These are phyloP conservation scores for Hyphopichia khmerensis DNA, from an alignment of 1,139 yeast species.

Conservation along the genomic window DNA sequence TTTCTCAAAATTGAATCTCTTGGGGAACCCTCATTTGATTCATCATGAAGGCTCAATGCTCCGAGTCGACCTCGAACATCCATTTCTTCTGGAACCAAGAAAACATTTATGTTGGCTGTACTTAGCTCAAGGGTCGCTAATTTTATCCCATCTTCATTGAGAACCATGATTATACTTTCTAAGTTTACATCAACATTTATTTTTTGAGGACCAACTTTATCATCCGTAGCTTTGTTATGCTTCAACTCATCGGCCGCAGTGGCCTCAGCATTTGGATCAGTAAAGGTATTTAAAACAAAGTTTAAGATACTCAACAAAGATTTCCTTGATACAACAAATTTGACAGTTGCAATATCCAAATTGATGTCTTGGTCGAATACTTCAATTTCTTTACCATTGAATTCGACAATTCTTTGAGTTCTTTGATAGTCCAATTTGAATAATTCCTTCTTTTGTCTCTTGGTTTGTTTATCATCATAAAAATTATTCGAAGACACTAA, in stretches of 20 bases:
- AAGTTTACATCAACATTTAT: constrained; percentile 68
- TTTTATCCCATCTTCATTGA: constrained; percentile 82
- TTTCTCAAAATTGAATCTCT: constrained; percentile 61
- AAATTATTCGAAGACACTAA: constrained; percentile 67
- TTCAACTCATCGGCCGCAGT: constrained; percentile 67
- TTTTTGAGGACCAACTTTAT: constrained; percentile 64
- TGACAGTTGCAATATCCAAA: constrained; percentile 78
- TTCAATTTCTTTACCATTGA: constrained; percentile 57
- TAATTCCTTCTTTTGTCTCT: constrained; percentile 43
- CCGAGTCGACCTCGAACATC: constrained; percentile 77
- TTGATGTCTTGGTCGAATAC: constrained; percentile 76
- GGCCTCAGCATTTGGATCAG: constrained; percentile 72
- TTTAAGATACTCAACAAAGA: constrained; percentile 78
- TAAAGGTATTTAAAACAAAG: constrained; percentile 81
- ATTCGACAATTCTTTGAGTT: constrained; percentile 59
- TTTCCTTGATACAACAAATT: constrained; percentile 72
- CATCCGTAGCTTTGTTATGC: constrained; percentile 58
- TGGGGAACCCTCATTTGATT: constrained; percentile 62
- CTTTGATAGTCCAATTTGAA: constrained; percentile 63
- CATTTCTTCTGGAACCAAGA: constrained; percentile 75
- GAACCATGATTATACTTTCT: constrained; percentile 70
- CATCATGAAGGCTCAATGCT: constrained; percentile 77
- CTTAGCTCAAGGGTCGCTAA: constrained; percentile 78
- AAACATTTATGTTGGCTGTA: constrained; percentile 66
- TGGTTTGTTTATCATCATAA: constrained; percentile 22